Evolutionary conservation across 345 rosid species (phyloP).

Genomic region (Murraya paniculata): DNA sequence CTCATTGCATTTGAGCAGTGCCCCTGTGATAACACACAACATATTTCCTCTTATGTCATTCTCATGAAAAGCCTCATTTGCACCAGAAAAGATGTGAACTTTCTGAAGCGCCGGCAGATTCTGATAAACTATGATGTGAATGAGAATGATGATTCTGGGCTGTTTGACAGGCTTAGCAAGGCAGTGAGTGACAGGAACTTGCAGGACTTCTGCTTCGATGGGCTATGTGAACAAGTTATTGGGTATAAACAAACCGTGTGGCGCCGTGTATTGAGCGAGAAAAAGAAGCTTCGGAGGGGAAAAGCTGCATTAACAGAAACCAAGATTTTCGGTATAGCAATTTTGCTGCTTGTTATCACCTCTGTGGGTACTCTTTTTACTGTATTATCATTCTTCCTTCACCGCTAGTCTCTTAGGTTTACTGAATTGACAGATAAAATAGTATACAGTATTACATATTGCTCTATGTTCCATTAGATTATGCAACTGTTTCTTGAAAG

Average conservation of each 20-base stretch:
- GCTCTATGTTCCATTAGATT: not conserved
- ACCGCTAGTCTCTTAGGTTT: not conserved
- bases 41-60: slow-evolving; percentile 40
- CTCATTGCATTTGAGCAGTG: slow-evolving; percentile 43
- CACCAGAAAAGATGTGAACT: slow-evolving; percentile 32
- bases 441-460: not conserved
- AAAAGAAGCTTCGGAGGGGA: not conserved
- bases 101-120: slow-evolving; percentile 23
- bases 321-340: not conserved
- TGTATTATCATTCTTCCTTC: slow-evolving; percentile 30
- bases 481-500: not conserved
- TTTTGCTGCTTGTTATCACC: slow-evolving; percentile 26
- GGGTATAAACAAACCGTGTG: slow-evolving; percentile 17
- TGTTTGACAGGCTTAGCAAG: slow-evolving; percentile 34
- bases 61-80: slow-evolving; percentile 34
- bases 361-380: slow-evolving; percentile 35
- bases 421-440: not conserved
- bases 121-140: slow-evolving; percentile 18
- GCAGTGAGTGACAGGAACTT: not conserved
- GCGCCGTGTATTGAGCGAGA: slow-evolving; percentile 13
- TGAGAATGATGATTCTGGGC: not conserved
- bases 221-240: slow-evolving; percentile 38
- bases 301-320: not conserved
- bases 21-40: slow-evolving; percentile 16
- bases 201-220: slow-evolving; percentile 38